Percentiles rank a stretch among this genome's conserved stretches.
phyloP scores from a whole-genome alignment of 176 grass and related monocot species.

The Oryza longistaminata region DNA sequence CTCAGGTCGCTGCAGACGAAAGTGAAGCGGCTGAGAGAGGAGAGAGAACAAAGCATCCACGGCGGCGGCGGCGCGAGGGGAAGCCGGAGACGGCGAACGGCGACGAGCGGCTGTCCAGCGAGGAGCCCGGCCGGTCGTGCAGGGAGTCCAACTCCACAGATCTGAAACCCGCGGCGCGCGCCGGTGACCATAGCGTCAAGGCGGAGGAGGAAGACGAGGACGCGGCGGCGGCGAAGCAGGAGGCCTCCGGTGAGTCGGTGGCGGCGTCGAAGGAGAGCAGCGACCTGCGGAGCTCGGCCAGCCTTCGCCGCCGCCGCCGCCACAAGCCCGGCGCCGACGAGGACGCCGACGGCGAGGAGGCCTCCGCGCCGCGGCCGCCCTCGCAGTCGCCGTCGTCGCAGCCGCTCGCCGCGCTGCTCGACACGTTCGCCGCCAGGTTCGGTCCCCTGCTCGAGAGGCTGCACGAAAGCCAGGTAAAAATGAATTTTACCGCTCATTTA shows the following conservation, averaged over 20 bases:
- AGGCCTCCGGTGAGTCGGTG: conserved; percentile 67
- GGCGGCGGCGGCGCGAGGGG: conserved; percentile 4
- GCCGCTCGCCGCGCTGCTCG: conserved; percentile 55
- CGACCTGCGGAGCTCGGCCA: conserved; percentile 83
- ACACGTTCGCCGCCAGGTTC: conserved; percentile 58
- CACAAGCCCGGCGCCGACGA: conserved; percentile 12
- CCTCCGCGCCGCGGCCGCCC: not conserved
- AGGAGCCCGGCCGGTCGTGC: conserved; percentile 67
- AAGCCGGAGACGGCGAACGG: conserved; percentile 28
- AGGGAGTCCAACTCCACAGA: conserved; percentile 89
- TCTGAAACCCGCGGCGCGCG: conserved; percentile 42
- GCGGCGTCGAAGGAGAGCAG: conserved; percentile 81
- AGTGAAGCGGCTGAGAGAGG: conserved; percentile 68
- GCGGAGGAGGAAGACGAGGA: conserved; percentile 35
- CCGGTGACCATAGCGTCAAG: conserved; percentile 20
- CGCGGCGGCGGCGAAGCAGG: conserved; percentile 25
- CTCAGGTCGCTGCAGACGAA: conserved; percentile 76
- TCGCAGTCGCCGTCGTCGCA: conserved; percentile 20
- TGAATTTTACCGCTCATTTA: not conserved
- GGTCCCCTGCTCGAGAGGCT: conserved; percentile 58
- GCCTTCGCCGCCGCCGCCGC: conserved; percentile 57
- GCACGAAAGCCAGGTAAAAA: conserved; percentile 68
- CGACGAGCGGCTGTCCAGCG: conserved; percentile 45
- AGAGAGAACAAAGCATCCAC: conserved; percentile 46
- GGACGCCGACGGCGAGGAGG: conserved; percentile 39